A percentile compares a stretch with the other conserved stretches of the same genome.
Evolutionary conservation across 1,139 yeast genomes (phyloP).

Genomic region (Sugiyamaella japonica): DNA sequence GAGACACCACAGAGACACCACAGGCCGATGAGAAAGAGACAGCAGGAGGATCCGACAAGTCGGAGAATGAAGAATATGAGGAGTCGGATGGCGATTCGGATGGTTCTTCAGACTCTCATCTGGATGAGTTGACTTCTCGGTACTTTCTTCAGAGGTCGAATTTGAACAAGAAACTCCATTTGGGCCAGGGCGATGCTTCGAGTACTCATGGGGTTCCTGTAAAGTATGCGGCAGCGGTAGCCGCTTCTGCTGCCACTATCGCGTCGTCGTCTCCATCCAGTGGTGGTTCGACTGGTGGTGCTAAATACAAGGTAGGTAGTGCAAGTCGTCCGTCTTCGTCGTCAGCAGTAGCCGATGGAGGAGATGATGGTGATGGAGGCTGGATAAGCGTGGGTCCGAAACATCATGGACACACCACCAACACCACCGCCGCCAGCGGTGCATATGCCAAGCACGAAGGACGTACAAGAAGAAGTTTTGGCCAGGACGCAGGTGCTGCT

Average conservation of each 20-base stretch:
- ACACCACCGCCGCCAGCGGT: too few species aligned
- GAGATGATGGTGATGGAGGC: slow-evolving; percentile 37
- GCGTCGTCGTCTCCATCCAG: slow-evolving; percentile 9
- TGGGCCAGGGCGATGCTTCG: slow-evolving; percentile 11
- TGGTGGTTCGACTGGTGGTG: background rate
- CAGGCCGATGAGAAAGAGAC: background rate
- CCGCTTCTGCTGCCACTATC: slow-evolving; percentile 11
- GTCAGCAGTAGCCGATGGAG: slow-evolving; percentile 15
- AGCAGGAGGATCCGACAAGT: background rate
- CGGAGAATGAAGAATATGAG: background rate
- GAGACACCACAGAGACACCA: background rate
- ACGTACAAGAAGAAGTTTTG: slow-evolving; percentile 10
- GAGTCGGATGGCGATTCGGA: slow-evolving; percentile 8
- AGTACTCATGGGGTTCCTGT: slow-evolving; percentile 18
- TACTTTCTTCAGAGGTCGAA: slow-evolving; percentile 17
- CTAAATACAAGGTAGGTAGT: background rate
- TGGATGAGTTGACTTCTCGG: slow-evolving; percentile 16
- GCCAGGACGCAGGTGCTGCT: slow-evolving; percentile 7
- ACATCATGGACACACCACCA: slow-evolving; percentile 16
- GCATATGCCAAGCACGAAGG: slow-evolving; percentile 2
- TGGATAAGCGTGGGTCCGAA: slow-evolving; percentile 39
- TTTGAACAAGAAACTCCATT: slow-evolving; percentile 15
- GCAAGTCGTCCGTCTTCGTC: too few species aligned
- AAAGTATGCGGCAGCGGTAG: slow-evolving; percentile 15
- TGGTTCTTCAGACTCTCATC: slow-evolving; percentile 11